A percentile compares a stretch with the other conserved stretches of the same genome.
Evolutionary conservation across 768 basidiomycete species (phyloP).

Genomic region (Zangia roseola): DNA sequence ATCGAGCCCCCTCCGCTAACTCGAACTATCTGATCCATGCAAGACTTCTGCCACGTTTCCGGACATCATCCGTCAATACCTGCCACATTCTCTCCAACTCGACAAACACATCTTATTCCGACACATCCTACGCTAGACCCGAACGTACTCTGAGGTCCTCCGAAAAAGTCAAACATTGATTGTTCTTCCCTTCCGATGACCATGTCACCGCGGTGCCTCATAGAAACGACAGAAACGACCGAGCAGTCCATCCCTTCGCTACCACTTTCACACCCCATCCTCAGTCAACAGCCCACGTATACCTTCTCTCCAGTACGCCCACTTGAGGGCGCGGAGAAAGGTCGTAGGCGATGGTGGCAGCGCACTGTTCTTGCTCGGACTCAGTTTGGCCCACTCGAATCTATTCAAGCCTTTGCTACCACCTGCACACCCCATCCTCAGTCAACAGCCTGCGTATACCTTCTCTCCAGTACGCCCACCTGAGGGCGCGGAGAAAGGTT

Average conservation of each 20-base stretch:
- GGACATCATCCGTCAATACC: no score
- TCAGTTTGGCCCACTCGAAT: not conserved
- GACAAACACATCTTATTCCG: no score
- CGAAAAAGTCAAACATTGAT: not conserved
- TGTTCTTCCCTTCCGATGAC: not conserved
- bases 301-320: slow-evolving; percentile 17
- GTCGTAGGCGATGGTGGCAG: slow-evolving; percentile 7
- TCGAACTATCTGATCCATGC: no score
- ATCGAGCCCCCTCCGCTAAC: no score
- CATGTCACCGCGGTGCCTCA: not conserved
- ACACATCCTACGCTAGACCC: not conserved
- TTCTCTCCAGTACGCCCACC: slow-evolving; percentile 18
- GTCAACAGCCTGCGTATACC: slow-evolving; percentile 6
- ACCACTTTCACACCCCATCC: not conserved
- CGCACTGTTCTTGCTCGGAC: not conserved
- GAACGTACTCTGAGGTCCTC: not conserved
- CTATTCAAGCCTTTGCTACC: not conserved
- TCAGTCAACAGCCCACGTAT: slow-evolving; percentile 3
- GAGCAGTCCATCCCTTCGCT: not conserved
- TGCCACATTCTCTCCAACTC: no score
- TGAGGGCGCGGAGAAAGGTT: slow-evolving; percentile 16
- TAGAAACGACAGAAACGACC: not conserved
- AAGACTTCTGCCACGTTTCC: no score
- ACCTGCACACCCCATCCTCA: not conserved
- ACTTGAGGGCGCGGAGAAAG: slow-evolving; percentile 15